These are phyloP conservation scores for Calvatia gigantea DNA, from an alignment of 768 basidiomycete genomes.

Conservation along the genomic window DNA sequence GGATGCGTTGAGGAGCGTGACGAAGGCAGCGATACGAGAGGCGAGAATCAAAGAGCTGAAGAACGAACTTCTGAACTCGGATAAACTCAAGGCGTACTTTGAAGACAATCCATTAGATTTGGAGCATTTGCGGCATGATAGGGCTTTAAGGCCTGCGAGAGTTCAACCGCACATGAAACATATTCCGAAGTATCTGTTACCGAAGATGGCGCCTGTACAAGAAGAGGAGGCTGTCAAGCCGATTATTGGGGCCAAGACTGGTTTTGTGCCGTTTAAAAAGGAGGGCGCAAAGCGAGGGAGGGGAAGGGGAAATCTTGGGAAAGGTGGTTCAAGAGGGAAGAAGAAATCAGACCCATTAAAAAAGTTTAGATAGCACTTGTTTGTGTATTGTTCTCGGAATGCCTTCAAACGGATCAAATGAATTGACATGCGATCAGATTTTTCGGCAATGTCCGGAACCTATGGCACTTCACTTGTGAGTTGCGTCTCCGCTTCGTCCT, in stretches of 20 bases:
- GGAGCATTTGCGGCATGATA: constrained; percentile 91
- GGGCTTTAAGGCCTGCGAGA: constrained; percentile 85
- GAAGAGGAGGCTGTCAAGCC: constrained; percentile 32
- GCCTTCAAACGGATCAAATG: background rate
- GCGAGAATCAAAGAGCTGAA: constrained; percentile 93
- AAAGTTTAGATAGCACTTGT: constrained; percentile 44
- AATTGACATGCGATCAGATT: background rate
- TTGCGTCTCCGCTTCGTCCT: no score
- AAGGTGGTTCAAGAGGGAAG: constrained; percentile 50
- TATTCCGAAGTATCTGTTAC: constrained; percentile 89
- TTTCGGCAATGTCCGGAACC: background rate
- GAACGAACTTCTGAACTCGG: constrained; percentile 89
- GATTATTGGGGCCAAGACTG: constrained; percentile 14
- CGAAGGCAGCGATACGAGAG: constrained; percentile 81
- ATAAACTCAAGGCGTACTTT: constrained; percentile 97
- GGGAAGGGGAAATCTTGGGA: constrained; percentile 50
- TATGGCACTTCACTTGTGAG: no score
- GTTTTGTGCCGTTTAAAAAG: constrained; percentile 77
- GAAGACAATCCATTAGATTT: constrained; percentile 95
- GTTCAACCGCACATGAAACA: constrained; percentile 95
- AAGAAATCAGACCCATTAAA: constrained; percentile 83
- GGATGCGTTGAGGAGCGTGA: constrained; percentile 88
- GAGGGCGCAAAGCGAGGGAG: constrained; percentile 54
- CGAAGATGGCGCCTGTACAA: constrained; percentile 65
- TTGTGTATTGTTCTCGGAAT: background rate